A percentile compares a stretch with the other conserved stretches of the same genome.
These are phyloP conservation scores for Pichia sp. DNA, from an alignment of 1,139 yeast genomes.

Conservation along the genomic window DNA sequence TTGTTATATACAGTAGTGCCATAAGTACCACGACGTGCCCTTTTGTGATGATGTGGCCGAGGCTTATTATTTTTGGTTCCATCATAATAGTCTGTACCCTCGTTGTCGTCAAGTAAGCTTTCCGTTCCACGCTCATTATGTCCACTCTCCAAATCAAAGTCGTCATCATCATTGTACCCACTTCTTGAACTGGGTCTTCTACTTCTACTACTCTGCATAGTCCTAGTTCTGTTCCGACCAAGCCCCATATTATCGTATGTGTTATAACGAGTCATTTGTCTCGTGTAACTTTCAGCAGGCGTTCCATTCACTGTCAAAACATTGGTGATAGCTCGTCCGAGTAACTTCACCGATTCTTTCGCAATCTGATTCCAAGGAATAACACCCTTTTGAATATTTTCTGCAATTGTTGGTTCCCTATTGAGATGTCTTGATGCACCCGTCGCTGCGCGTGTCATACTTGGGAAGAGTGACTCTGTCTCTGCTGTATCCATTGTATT, in stretches of 20 bases:
- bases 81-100: not conserved
- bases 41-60: no score
- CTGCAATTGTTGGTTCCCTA: conserved; percentile 10
- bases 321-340: conserved; percentile 9
- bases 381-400: conserved; percentile 8
- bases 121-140: not conserved
- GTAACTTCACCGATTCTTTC: conserved; percentile 2
- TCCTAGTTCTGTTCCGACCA: conserved; percentile 2
- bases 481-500: conserved; percentile 14
- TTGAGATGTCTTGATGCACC: conserved; percentile 2
- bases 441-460: conserved; percentile 9
- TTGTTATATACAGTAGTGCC: no score
- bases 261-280: conserved; percentile 24
- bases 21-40: no score
- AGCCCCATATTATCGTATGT: conserved; percentile 3
- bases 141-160: not conserved
- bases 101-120: not conserved
- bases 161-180: conserved; percentile 2
- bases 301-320: conserved; percentile 12
- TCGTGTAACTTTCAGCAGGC: conserved; percentile 7
- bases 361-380: conserved; percentile 9
- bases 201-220: not conserved
- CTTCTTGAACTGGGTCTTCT: not conserved
- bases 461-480: conserved; percentile 4
- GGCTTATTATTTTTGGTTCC: not conserved